phyloP scores from a whole-genome alignment of 2,329 filamentous ascomycete genomes.

The Penicillium crustosum region DNA sequence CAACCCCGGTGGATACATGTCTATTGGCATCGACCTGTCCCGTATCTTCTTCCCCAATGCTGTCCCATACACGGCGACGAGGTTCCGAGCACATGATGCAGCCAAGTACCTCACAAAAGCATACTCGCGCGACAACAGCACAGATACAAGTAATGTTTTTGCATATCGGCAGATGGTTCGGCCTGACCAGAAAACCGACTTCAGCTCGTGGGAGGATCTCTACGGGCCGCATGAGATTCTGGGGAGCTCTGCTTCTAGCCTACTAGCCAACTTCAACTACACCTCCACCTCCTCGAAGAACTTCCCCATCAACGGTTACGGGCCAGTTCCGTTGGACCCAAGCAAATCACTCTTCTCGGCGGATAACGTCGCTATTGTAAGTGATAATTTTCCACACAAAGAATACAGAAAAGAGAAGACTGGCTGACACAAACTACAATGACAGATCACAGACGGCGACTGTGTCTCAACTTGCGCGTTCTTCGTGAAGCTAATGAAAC shows the following conservation, averaged over 20 bases:
- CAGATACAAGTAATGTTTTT: conserved; percentile 23
- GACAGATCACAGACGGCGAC: conserved; percentile 53
- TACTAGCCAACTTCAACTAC: conserved; percentile 31
- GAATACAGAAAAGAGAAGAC: background rate
- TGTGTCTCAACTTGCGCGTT: conserved; percentile 63
- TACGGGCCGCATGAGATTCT: conserved; percentile 39
- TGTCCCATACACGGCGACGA: conserved; percentile 47
- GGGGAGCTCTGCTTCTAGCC: conserved; percentile 21
- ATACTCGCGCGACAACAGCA: conserved; percentile 15
- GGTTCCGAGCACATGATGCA: conserved; percentile 48
- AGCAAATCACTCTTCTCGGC: conserved; percentile 29
- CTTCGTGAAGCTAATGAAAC: conserved; percentile 57
- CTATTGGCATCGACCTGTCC: conserved; percentile 53
- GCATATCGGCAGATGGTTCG: conserved; percentile 24
- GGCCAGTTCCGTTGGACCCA: conserved; percentile 19
- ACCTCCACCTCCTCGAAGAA: conserved; percentile 19
- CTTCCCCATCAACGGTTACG: conserved; percentile 30
- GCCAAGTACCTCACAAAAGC: conserved; percentile 39
- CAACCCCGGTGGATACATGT: conserved; percentile 59
- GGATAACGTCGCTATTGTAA: conserved; percentile 36
- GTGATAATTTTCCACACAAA: background rate
- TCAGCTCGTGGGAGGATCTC: conserved; percentile 45
- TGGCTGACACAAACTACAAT: background rate
- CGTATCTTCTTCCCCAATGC: conserved; percentile 54
- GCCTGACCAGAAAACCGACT: conserved; percentile 35